Percentiles rank a stretch among this genome's conserved stretches.
phyloP scores from a whole-genome alignment of 2,329 filamentous ascomycete genomes.

The Scedosporium boydii region DNA sequence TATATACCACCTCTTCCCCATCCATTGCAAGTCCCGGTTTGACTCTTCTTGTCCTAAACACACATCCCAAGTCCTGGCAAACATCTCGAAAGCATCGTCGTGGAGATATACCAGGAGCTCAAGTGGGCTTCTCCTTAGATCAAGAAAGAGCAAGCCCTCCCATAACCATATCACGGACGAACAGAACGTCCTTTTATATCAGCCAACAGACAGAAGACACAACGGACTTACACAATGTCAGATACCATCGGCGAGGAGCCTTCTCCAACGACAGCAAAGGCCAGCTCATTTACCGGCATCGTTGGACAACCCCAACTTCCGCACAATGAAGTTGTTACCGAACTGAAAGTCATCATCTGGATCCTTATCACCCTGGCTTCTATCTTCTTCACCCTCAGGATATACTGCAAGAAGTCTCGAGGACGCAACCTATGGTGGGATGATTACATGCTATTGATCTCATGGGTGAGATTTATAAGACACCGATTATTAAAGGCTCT shows the following conservation, averaged over 20 bases:
- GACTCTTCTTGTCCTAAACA: neutral
- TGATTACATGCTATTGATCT: constrained; percentile 15
- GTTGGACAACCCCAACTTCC: neutral
- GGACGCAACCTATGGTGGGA: constrained; percentile 18
- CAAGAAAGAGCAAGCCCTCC: neutral
- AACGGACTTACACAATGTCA: neutral
- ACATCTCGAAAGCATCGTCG: neutral
- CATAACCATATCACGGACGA: neutral
- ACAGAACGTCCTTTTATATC: neutral
- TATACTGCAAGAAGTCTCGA: constrained; percentile 15
- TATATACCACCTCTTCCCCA: constrained; percentile 2
- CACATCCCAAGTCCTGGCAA: neutral
- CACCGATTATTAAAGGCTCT: neutral
- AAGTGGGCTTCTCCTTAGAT: neutral
- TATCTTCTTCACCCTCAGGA: constrained; percentile 12
- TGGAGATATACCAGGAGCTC: neutral
- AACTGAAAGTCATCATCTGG: constrained; percentile 11
- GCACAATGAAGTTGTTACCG: constrained; percentile 6
- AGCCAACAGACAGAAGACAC: neutral
- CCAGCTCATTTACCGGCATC: neutral
- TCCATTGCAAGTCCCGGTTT: neutral
- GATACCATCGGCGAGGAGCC: neutral
- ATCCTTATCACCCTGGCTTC: constrained; percentile 10
- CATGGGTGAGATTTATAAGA: constrained; percentile 14
- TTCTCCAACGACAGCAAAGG: neutral